Base-by-base conservation (phyloP, 495 filamentous ascomycete species). In the Penicillium bialowiezense region DNA sequence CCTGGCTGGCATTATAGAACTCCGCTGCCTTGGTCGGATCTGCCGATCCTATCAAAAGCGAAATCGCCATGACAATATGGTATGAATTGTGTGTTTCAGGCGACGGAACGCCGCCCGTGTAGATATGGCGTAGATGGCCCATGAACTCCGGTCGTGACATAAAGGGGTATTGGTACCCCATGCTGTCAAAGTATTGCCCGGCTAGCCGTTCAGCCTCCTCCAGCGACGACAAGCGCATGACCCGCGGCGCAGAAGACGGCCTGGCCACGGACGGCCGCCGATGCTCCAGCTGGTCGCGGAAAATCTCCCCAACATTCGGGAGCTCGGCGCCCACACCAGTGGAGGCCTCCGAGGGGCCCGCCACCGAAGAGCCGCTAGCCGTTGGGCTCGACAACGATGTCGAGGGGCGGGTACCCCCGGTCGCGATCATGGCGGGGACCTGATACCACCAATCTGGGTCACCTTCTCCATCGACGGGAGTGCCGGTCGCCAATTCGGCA, bases 121-220 rank as follows among this genome's bases (percentile, higher is more conserved):
- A 73, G 51, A 75, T 71, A 21, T 65, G 59, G 20, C 65, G 69
- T 50, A 75, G 52, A 36, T 67, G 53, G 13, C 36, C 29, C 41
- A 71, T 60, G 34, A 73, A 75, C 10, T 75, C 70, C 14, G 49
- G 38, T 0, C 70, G 69, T 18, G 69, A 62, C 7, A 73, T 47
- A 24, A 75, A 75, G 3, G 72, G 72, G 42, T 75, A 75, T 44
- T 75, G 72, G 23, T 67, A 73, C 3, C 70, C 72, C 51, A 75
- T 67, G 38, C 69, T 68, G 29, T 73, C 72, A 34, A 75, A 75
- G 28, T 75, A 75, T 36, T 70, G 64, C 3, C 55, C 54, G 0
- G 65, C 52, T 3, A 75, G 48, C 35, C 54, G 61, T 28, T 72
- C 65, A 0, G 72, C 70, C 51, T 72, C 72, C n/a, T 68, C 67